phyloP scores from a whole-genome alignment of 192 early-diverging fungal genomes.

The Backusella liffmaniae region DNA sequence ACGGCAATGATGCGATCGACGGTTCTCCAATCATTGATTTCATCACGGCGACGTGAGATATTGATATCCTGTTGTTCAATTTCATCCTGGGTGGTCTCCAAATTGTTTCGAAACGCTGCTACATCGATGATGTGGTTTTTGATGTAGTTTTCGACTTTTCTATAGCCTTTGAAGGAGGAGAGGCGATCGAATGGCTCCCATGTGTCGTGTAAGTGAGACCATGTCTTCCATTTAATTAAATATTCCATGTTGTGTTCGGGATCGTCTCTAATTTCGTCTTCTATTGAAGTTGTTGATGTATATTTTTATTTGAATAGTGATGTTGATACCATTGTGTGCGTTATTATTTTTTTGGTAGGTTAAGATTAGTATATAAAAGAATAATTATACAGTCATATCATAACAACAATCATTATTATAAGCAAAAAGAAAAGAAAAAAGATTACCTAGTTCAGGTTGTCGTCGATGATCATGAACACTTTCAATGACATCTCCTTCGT shows the following conservation, averaged over 20 bases:
- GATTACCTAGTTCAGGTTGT: conserved; percentile 28
- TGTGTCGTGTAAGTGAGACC: conserved; percentile 87
- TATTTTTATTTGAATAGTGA: not conserved
- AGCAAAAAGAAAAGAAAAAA: not conserved
- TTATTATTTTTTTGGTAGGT: not conserved
- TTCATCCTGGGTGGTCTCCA: conserved; percentile 78
- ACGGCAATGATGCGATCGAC: conserved; percentile 89
- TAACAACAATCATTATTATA: conserved; percentile 1
- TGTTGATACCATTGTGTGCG: not conserved
- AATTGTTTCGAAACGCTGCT: conserved; percentile 54
- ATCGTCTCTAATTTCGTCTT: conserved; percentile 38
- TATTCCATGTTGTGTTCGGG: conserved; percentile 69
- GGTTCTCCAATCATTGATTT: conserved; percentile 78
- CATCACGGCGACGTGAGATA: conserved; percentile 74
- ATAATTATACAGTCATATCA: not conserved
- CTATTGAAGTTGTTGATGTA: not conserved
- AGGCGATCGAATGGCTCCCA: conserved; percentile 80
- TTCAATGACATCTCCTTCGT: conserved; percentile 60
- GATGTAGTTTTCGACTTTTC: conserved; percentile 87
- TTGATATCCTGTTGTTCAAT: conserved; percentile 87
- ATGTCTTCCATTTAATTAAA: conserved; percentile 93
- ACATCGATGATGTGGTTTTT: conserved; percentile 65
- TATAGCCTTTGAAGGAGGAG: conserved; percentile 75
- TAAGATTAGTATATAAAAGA: not conserved
- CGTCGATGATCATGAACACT: conserved; percentile 52